phyloP scores from a whole-genome alignment of 148 eudicot species.

The Fagopyrum tataricum region DNA sequence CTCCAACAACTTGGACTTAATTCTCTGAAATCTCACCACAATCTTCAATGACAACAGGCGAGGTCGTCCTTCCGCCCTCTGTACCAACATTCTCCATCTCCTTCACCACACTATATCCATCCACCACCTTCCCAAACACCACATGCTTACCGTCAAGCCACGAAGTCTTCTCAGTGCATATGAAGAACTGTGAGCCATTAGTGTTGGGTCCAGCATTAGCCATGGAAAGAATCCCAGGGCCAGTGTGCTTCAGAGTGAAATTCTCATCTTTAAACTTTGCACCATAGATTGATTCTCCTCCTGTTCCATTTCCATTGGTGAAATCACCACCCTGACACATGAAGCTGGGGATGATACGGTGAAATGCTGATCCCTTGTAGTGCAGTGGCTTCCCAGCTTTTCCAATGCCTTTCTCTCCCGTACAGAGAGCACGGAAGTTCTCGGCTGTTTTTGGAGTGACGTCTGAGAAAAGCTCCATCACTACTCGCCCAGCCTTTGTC shows the following conservation, averaged over 20 bases:
- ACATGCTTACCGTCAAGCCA: slow-evolving; percentile 66
- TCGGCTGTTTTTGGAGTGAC: slow-evolving; percentile 74
- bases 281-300: slow-evolving; percentile 88
- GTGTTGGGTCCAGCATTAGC: slow-evolving; percentile 52
- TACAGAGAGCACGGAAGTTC: slow-evolving; percentile 86
- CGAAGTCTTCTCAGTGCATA: slow-evolving; percentile 36
- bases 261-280: slow-evolving; percentile 65
- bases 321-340: slow-evolving; percentile 98
- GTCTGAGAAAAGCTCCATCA: slow-evolving; percentile 68
- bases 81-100: slow-evolving; percentile 54
- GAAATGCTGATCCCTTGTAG: slow-evolving; percentile 75
- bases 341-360: slow-evolving; percentile 73
- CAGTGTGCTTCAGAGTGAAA: slow-evolving; percentile 37
- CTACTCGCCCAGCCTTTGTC: slow-evolving; percentile 52
- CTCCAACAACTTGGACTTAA: neutral
- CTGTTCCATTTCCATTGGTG: slow-evolving; percentile 77
- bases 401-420: slow-evolving; percentile 86
- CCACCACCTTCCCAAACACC: slow-evolving; percentile 61
- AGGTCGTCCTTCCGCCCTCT: slow-evolving; percentile 22
- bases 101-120: slow-evolving; percentile 48
- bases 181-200: slow-evolving; percentile 50
- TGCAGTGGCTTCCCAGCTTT: slow-evolving; percentile 61
- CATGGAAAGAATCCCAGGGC: slow-evolving; percentile 46
- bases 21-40: slow-evolving; percentile 31
- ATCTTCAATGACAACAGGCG: slow-evolving; percentile 41